These are phyloP conservation scores for Coemansia sp. DNA, from an alignment of 371 early-diverging fungal species.

Conservation along the genomic window DNA sequence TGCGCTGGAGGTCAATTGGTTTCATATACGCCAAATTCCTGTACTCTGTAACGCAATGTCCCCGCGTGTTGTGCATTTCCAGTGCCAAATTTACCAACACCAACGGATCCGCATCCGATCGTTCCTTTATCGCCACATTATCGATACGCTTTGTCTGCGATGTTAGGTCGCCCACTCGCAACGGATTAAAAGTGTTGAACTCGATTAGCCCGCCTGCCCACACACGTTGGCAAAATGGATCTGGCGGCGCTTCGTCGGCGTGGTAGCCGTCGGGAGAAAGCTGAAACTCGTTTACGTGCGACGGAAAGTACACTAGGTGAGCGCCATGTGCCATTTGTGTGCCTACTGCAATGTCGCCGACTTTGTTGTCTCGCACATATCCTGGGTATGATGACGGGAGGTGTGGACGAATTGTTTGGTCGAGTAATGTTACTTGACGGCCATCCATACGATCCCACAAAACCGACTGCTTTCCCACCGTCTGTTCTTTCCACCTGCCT, in stretches of 20 bases:
- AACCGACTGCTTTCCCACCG: slow-evolving; percentile 4
- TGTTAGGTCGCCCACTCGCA: slow-evolving; percentile 63
- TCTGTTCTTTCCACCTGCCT: slow-evolving; percentile 16
- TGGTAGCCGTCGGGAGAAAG: slow-evolving; percentile 81
- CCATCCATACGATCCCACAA: slow-evolving; percentile 43
- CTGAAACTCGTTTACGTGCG: slow-evolving; percentile 61
- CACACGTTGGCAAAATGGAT: slow-evolving; percentile 73
- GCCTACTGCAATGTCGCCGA: slow-evolving; percentile 47
- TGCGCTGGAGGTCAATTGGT: slow-evolving; percentile 25
- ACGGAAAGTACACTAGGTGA: slow-evolving; percentile 79
- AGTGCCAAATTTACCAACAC: slow-evolving; percentile 71
- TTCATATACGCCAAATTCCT: slow-evolving; percentile 68
- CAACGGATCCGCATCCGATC: slow-evolving; percentile 54
- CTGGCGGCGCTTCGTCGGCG: slow-evolving; percentile 70
- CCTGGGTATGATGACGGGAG: slow-evolving; percentile 33
- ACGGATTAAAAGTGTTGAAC: slow-evolving; percentile 58
- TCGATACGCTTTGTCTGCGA: slow-evolving; percentile 59
- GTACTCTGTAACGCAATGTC: slow-evolving; percentile 67
- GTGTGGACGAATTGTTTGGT: slow-evolving; percentile 47
- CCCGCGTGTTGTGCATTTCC: slow-evolving; percentile 61
- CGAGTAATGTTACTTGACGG: slow-evolving; percentile 39
- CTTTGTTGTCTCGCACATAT: slow-evolving; percentile 13
- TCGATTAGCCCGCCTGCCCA: slow-evolving; percentile 81
- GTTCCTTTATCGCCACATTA: slow-evolving; percentile 56
- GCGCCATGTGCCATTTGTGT: slow-evolving; percentile 67